Conservation (phyloP, 345 rosid genomes). For the Clausena lansium region DNA sequence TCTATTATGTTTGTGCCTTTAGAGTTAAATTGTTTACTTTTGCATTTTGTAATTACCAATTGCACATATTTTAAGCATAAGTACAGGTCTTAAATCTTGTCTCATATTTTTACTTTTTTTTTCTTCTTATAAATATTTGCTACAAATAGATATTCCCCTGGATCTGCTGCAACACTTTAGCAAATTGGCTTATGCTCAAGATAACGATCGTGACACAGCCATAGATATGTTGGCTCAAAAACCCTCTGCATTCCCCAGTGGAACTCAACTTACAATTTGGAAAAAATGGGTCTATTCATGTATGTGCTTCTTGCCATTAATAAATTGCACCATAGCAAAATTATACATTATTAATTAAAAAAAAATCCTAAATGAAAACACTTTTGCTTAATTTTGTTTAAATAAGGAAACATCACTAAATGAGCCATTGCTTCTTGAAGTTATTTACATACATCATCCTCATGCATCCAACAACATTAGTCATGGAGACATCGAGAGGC, state of each 20-base stretch:
- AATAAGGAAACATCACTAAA: not conserved
- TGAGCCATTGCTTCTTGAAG: not conserved
- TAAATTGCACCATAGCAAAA: too few relatives aligned
- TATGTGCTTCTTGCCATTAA: conserved; percentile 13
- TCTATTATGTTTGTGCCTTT: too few relatives aligned
- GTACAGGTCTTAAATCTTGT: too few relatives aligned
- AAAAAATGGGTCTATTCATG: conserved; percentile 54
- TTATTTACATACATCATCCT: not conserved
- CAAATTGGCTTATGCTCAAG: conserved; percentile 44
- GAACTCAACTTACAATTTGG: conserved; percentile 51
- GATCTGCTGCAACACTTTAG: conserved; percentile 50
- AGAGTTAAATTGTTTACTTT: too few relatives aligned
- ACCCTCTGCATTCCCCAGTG: conserved; percentile 66
- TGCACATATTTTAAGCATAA: too few relatives aligned
- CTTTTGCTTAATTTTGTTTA: too few relatives aligned
- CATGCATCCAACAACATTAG: not conserved
- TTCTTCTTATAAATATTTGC: not conserved
- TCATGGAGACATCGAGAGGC: conserved; percentile 8
- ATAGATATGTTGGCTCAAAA: conserved; percentile 56
- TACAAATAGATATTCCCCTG: conserved; percentile 53
- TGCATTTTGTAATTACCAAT: too few relatives aligned
- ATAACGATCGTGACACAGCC: conserved; percentile 60
- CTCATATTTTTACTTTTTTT: not conserved
- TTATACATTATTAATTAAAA: too few relatives aligned
- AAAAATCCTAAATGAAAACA: not conserved